Evolutionary conservation across 1,284 basidiomycete genomes (phyloP), one percentile per base, ranked within the genome.

Genomic region (Pulveroboletus sp.): DNA sequence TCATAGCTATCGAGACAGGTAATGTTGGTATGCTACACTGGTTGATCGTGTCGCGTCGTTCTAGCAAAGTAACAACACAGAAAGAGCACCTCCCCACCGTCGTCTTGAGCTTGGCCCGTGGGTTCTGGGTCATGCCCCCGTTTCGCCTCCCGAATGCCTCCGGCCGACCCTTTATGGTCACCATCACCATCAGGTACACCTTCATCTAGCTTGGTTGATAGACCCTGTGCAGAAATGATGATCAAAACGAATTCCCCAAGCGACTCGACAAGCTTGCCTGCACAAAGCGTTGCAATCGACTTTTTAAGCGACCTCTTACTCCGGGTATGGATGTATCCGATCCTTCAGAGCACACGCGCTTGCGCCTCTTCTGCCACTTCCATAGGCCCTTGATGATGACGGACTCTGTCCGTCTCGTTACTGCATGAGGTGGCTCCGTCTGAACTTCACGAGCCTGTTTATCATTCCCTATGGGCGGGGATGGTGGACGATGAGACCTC

Each of bases 1-100:
- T 50, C 20, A 7, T 53, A 25, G 17, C 24, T 60, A 36, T 56
- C 24, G 40, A 43, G 20, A 53, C 43, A 51, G 25, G 24, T 40
- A 12, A 22, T 38, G 31, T 39, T 15, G n/a, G 35, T 39, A 25
- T 46, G 39, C 52, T 40, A 48, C n/a, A 17, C 31, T 42, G 26
- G 20, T 40, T 46, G 54, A 50, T 65, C 54, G 45, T 33, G 56
- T 40, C 55, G 59, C 31, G 33, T 62, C 25, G 59, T 59, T 60
- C 69, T 61, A 43, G 61, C 54, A 18, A 69, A 66, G 53, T 71
- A 71, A 47, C 68, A 71, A 12, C 68, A 68, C 24, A 70, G 45
- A 49, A 68, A 61, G 38, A 67, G 50, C 1, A 66, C 49, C 24
- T 71, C 68, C 4, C 58, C 58, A 14, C 42, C 51, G 12, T 70